Conservation (phyloP, 2,329 filamentous ascomycete species). For the Colletotrichum sp. region DNA sequence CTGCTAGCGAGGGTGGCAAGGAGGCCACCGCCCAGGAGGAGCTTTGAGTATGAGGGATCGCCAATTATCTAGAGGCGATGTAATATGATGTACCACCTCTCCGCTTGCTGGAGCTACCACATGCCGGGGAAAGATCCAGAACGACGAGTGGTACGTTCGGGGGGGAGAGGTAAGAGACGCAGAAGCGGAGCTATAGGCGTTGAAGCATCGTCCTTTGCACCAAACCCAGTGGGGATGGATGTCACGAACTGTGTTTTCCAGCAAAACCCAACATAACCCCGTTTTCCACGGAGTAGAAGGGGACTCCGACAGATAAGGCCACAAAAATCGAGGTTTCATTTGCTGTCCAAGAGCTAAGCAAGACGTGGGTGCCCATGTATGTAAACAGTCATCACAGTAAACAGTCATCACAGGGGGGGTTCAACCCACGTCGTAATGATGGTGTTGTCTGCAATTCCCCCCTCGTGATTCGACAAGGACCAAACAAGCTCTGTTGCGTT, state of each 20-base stretch:
- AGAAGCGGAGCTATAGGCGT: background rate
- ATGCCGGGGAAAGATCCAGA: background rate
- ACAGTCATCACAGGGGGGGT: background rate
- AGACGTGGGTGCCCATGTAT: background rate
- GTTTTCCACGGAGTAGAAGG: background rate
- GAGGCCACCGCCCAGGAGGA: conserved; percentile 56
- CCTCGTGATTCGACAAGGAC: background rate
- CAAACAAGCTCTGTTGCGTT: background rate
- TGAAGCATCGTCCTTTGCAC: background rate
- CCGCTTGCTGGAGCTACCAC: background rate
- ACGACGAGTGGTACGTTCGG: background rate
- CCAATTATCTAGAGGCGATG: background rate
- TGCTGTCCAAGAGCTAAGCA: background rate
- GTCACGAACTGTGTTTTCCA: background rate
- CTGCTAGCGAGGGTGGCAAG: conserved; percentile 63
- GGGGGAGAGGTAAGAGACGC: background rate
- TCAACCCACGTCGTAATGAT: background rate
- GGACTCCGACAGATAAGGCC: background rate
- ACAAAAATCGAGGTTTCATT: background rate
- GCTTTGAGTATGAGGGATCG: conserved; percentile 29
- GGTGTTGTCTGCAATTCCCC: background rate
- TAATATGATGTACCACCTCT: background rate
- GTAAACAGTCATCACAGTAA: background rate
- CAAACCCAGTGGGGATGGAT: background rate
- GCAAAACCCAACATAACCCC: background rate